These are phyloP conservation scores for Trichophyton rubrum DNA, from an alignment of 2,329 filamentous ascomycete species.

Conservation along the genomic window DNA sequence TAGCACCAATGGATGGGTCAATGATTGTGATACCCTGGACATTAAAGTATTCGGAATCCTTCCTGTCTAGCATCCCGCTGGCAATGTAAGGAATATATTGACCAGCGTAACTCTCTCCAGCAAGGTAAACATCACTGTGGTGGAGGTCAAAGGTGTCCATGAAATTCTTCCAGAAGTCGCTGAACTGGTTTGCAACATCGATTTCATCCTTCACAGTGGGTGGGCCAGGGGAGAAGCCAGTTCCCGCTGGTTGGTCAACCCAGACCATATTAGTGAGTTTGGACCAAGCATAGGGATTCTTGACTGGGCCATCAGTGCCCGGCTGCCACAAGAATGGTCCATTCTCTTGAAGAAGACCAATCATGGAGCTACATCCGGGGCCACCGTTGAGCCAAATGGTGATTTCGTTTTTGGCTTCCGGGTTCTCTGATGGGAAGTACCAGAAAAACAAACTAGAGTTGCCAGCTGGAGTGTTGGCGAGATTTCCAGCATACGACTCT, in stretches of 20 bases:
- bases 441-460: conserved; percentile 40
- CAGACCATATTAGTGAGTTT: conserved; percentile 66
- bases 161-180: conserved; percentile 70
- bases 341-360: conserved; percentile 62
- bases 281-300: conserved; percentile 61
- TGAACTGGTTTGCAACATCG: conserved; percentile 56
- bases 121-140: conserved; percentile 56
- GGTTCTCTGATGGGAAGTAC: conserved; percentile 38
- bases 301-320: conserved; percentile 52
- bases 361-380: conserved; percentile 45
- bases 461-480: conserved; percentile 40
- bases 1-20: conserved; percentile 50
- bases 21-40: conserved; percentile 58
- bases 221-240: conserved; percentile 55
- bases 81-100: conserved; percentile 59
- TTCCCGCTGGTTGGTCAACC: conserved; percentile 53
- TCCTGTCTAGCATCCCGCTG: conserved; percentile 55
- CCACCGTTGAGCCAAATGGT: conserved; percentile 41
- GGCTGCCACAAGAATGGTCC: conserved; percentile 57
- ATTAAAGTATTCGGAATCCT: conserved; percentile 55
- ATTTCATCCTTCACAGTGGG: conserved; percentile 53
- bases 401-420: conserved; percentile 33
- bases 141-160: conserved; percentile 55
- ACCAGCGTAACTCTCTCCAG: conserved; percentile 60
- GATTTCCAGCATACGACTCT: conserved; percentile 36